Evolutionary conservation across 1,284 basidiomycete species (phyloP), one percentile per base, ranked within the genome.

Genomic region (Rhodofomes roseus): DNA sequence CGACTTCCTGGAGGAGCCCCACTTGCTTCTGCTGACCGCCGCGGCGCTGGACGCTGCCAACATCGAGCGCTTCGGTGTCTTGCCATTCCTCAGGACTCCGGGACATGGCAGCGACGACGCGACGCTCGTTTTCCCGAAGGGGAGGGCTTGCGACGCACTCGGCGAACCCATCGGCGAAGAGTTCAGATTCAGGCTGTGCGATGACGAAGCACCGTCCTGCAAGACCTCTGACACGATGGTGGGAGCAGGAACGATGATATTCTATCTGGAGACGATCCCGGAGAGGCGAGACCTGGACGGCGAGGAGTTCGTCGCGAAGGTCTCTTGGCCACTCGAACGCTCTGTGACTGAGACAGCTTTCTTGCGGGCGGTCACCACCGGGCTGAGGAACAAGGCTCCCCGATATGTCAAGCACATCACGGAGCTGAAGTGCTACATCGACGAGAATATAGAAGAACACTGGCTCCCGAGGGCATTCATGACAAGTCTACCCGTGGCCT

Each of bases 21-120:
- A 52, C 4, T 43, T 57, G 12, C 61, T 71, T 7, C 64, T 66
- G 12, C 61, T 70, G 5, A 55, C 39, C 52, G 64, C 12, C 63
- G 62, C 55, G 59, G 63, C 18, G 31, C 66, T 44, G 62, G 58
- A 55, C 25, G 54, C 29, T 58, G 60, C 60, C 43, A 60, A 46
- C 41, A 39, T 31, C 7, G 22, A 14, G 58, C 65, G 27, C n/a
- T 67, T 68, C 46, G 65, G 59, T 18, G 65, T 57, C 60, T 60
- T 18, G 5, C 57, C 57, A 5, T 59, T 16, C 22, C 27, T 59
- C 52, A 36, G 34, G 14, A 12, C 18, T 36, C 29, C 50, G 14
- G 20, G 20, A 5, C 36, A 14, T 14, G 34, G 34, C 14, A n/a
- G 36, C 50, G 11, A 5, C 50, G 20, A 16, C 6, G 31, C 50